Evolutionary conservation across 441 rosid species (phyloP).

Genomic region (Gossypium gossypioides): DNA sequence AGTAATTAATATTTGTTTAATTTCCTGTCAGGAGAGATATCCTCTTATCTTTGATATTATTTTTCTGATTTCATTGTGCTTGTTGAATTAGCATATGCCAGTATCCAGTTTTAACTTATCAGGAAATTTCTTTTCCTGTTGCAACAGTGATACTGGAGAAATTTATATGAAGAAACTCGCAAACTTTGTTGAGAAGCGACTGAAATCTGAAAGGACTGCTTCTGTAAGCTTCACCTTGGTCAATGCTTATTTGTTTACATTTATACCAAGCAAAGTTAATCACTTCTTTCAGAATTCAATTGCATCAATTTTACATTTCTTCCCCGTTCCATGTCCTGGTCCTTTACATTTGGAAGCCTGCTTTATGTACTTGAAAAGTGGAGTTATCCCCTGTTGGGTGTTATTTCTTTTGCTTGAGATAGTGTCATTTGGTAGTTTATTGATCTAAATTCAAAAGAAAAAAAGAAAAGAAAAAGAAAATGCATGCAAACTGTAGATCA

Average conservation of each 20-base stretch:
- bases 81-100: neutral
- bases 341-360: neutral
- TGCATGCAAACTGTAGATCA: neutral
- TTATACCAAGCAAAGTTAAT: neutral
- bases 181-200: slow-evolving; percentile 81
- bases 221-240: slow-evolving; percentile 51
- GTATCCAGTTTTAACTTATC: slow-evolving; percentile 7
- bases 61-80: neutral
- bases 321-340: neutral
- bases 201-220: slow-evolving; percentile 93
- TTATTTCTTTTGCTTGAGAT: slow-evolving; percentile 4
- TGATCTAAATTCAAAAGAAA: neutral
- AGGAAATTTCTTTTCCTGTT: slow-evolving; percentile 10
- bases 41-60: neutral
- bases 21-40: neutral
- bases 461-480: neutral
- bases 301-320: neutral
- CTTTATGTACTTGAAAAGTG: neutral
- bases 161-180: slow-evolving; percentile 82
- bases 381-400: neutral
- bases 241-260: neutral
- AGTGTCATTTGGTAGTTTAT: neutral
- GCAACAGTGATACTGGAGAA: slow-evolving; percentile 72
- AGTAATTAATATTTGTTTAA: neutral
- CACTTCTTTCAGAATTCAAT: neutral